phyloP scores from a whole-genome alignment of 2,329 filamentous ascomycete genomes.

The Fusarium illudens region DNA sequence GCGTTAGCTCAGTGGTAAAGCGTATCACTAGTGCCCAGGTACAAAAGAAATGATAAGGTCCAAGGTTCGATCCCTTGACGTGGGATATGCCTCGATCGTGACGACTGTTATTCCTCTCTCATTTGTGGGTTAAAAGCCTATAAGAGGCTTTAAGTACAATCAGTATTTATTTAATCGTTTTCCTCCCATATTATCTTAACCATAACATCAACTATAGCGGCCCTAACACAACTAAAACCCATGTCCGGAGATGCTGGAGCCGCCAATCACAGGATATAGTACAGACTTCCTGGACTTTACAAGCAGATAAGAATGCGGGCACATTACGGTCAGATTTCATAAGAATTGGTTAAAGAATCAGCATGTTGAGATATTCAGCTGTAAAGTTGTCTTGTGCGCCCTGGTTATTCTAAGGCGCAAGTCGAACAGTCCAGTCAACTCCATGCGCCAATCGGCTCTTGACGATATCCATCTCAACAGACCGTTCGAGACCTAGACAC shows the following conservation, averaged over 20 bases:
- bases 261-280: not conserved
- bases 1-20: not conserved
- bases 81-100: not conserved
- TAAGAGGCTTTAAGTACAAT: not conserved
- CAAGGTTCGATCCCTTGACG: not conserved
- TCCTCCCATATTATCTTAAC: not conserved
- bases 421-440: not conserved
- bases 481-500: not conserved
- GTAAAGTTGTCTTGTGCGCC: not conserved
- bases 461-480: not conserved
- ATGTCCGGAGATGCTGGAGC: too few species aligned
- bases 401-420: not conserved
- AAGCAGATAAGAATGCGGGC: not conserved
- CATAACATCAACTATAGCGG: too few species aligned
- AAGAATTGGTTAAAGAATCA: not conserved
- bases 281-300: not conserved
- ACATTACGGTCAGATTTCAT: not conserved
- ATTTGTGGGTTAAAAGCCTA: not conserved
- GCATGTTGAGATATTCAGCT: not conserved
- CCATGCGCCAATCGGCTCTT: not conserved
- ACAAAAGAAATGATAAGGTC: not conserved
- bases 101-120: not conserved
- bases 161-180: too few species aligned
- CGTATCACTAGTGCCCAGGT: not conserved
- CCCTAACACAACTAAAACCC: too few species aligned